These are phyloP conservation scores for Globisporangium irregulare DNA, from an alignment of 352 stramenopile species.

Conservation along the genomic window DNA sequence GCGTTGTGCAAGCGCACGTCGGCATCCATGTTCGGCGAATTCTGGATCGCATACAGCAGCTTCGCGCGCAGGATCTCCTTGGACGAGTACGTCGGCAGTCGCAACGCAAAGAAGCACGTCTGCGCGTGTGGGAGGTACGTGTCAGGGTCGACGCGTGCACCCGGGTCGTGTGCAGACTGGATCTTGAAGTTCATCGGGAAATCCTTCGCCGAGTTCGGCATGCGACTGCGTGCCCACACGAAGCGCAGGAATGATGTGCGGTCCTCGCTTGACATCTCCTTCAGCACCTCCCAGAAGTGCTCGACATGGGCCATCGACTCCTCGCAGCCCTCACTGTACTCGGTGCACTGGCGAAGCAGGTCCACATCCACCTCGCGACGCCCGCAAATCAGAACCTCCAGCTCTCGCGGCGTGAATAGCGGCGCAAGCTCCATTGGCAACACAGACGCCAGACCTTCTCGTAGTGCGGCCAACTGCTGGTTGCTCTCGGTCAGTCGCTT, in stretches of 20 bases:
- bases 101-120: slow-evolving; percentile 99
- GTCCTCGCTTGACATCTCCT: slow-evolving; percentile 95
- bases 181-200: slow-evolving; percentile 96
- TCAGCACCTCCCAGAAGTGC: slow-evolving; percentile 96
- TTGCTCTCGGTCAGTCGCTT: slow-evolving; percentile 76
- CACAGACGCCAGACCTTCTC: slow-evolving; percentile 90
- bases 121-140: slow-evolving; percentile 97
- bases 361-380: slow-evolving; percentile 96
- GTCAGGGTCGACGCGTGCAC: slow-evolving; percentile 72
- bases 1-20: slow-evolving; percentile 91
- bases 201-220: slow-evolving; percentile 96
- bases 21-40: slow-evolving; percentile 95
- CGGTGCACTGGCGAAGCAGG: slow-evolving; percentile 93
- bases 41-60: slow-evolving; percentile 93
- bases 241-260: slow-evolving; percentile 97
- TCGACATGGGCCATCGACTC: slow-evolving; percentile 89
- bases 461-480: slow-evolving; percentile 73
- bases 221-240: slow-evolving; percentile 95
- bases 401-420: slow-evolving; percentile 95
- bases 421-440: slow-evolving; percentile 95
- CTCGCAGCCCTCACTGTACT: slow-evolving; percentile 95
- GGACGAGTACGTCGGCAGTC: slow-evolving; percentile 93
- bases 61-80: slow-evolving; percentile 85
- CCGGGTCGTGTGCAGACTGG: slow-evolving; percentile 79
- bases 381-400: slow-evolving; percentile 96